Evolutionary conservation across 306 rosid species (phyloP).

Genomic region (Psophocarpus tetragonolobus): DNA sequence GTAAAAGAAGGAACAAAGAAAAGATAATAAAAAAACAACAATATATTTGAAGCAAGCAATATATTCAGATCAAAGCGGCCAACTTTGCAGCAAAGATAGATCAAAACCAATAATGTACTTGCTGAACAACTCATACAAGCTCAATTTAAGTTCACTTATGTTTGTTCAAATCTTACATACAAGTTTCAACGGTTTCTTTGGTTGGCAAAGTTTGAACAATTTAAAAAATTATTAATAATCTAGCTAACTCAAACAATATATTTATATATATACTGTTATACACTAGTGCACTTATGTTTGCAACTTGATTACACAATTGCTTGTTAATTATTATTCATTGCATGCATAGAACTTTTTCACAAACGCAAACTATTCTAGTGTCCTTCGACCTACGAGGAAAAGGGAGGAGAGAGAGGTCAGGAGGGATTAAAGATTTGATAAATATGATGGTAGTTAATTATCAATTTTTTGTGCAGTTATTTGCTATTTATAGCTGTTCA

Average conservation of each 20-base stretch:
- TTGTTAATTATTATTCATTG: not conserved
- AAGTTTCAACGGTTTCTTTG: not conserved
- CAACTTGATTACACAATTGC: not conserved
- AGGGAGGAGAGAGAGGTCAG: not conserved
- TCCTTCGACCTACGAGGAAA: not conserved
- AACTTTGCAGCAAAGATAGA: not conserved
- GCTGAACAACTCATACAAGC: not conserved
- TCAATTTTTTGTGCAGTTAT: not conserved
- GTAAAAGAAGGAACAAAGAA: conserved; percentile 26
- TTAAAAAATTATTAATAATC: not conserved
- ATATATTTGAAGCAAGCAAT: not conserved
- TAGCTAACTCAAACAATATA: not conserved
- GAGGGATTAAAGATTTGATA: not conserved
- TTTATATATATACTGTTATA: not conserved
- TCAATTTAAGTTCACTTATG: not conserved
- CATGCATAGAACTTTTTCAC: not conserved
- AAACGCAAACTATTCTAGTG: not conserved
- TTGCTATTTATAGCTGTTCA: not conserved
- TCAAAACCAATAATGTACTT: not conserved
- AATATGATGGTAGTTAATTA: not conserved
- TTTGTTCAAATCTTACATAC: not conserved
- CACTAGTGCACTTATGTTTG: not conserved
- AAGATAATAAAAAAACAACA: not conserved
- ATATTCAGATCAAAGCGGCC: conserved; percentile 1
- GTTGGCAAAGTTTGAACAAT: not conserved